Conservation (phyloP, 306 rosid genomes). For the Quillaja saponaria region DNA sequence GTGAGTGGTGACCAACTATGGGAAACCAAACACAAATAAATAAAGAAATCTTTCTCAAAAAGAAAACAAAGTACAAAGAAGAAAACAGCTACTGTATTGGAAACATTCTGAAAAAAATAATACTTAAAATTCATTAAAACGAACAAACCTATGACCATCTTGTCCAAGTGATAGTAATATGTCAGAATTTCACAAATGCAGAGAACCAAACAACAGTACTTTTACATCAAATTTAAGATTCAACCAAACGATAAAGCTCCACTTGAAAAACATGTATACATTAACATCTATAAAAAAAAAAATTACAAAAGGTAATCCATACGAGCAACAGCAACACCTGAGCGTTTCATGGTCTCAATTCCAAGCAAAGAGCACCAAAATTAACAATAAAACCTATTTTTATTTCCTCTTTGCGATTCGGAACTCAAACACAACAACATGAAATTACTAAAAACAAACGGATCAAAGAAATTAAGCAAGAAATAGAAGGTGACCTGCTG, state of each 20-base stretch:
- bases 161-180: too few species aligned
- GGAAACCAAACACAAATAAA: background rate
- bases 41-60: too few species aligned
- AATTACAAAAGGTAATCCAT: background rate
- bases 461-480: background rate
- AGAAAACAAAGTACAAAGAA: background rate
- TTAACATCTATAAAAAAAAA: too few species aligned
- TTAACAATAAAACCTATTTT: conserved; percentile 11
- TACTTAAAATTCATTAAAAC: too few species aligned
- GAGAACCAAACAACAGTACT: too few species aligned
- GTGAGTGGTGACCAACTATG: background rate
- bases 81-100: background rate
- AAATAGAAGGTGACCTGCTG: conserved; percentile 55
- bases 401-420: background rate
- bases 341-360: background rate
- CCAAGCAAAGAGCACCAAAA: conserved; percentile 1
- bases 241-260: background rate
- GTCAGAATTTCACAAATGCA: too few species aligned
- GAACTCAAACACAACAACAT: background rate
- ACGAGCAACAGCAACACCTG: background rate
- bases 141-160: too few species aligned
- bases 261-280: background rate
- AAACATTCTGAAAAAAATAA: too few species aligned
- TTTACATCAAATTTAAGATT: background rate
- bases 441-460: background rate